Conservation (phyloP, 2,329 filamentous ascomycete species). For the Scytalidium sp. region DNA sequence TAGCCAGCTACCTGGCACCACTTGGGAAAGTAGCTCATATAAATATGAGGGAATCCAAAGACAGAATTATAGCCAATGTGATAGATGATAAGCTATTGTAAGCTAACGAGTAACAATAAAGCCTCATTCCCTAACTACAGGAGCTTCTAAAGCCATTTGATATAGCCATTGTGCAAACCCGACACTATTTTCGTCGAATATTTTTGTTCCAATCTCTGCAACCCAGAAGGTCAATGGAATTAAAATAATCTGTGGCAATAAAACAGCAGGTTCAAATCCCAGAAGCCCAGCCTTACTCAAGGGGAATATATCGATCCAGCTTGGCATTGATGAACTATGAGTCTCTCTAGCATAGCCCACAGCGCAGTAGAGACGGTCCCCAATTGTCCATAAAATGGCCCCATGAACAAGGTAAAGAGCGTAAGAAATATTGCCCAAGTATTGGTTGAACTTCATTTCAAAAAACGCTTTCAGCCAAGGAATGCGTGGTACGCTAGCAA, state of each 20-base stretch:
- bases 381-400: constrained; percentile 55
- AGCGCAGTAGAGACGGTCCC: constrained; percentile 61
- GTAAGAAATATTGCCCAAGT: constrained; percentile 60
- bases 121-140: constrained; percentile 1
- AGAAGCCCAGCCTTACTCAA: constrained; percentile 53
- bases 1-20: too few relatives aligned
- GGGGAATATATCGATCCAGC: constrained; percentile 55
- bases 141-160: constrained; percentile 34
- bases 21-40: too few relatives aligned
- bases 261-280: constrained; percentile 58
- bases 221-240: constrained; percentile 57
- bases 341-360: constrained; percentile 51
- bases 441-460: constrained; percentile 55
- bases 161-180: constrained; percentile 56
- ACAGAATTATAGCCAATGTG: too few relatives aligned
- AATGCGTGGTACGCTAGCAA: constrained; percentile 56
- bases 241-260: constrained; percentile 57
- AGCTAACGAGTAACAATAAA: neutral
- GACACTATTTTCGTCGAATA: constrained; percentile 59
- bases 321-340: constrained; percentile 47
- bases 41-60: too few relatives aligned
- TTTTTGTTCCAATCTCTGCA: constrained; percentile 53
- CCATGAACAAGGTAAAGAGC: constrained; percentile 64
- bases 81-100: too few relatives aligned
- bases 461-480: constrained; percentile 55